A percentile compares a stretch with the other conserved stretches of the same genome.
Evolutionary conservation across 1,139 yeast genomes (phyloP).

Genomic region (Yamadazyma conglobata): DNA sequence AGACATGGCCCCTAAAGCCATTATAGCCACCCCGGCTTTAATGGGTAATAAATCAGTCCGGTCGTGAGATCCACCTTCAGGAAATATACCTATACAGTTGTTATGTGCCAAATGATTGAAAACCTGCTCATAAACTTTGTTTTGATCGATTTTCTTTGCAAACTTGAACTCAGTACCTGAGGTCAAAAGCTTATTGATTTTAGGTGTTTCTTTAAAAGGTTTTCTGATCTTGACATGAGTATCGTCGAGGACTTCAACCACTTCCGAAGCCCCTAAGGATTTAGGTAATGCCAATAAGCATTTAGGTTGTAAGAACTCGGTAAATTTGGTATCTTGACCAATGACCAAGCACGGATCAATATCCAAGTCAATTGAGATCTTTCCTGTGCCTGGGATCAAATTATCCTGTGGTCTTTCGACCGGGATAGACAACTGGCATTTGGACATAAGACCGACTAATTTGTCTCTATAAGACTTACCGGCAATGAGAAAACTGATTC

Average conservation of each 20-base stretch:
- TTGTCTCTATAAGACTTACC: conserved; percentile 67
- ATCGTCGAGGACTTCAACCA: conserved; percentile 67
- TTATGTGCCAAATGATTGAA: conserved; percentile 78
- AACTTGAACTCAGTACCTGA: conserved; percentile 63
- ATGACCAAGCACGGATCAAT: conserved; percentile 44
- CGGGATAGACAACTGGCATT: conserved; percentile 78
- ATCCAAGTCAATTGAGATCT: conserved; percentile 49
- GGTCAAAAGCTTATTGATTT: conserved; percentile 38
- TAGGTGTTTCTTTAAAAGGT: conserved; percentile 59
- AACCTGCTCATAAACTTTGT: conserved; percentile 74
- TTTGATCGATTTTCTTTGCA: conserved; percentile 84
- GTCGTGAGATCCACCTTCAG: conserved; percentile 69
- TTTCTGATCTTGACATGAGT: conserved; percentile 67
- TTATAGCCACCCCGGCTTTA: conserved; percentile 48
- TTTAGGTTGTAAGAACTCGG: conserved; percentile 58
- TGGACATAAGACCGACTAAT: conserved; percentile 73
- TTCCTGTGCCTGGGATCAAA: conserved; percentile 59
- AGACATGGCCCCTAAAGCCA: conserved; percentile 42
- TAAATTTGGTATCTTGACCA: conserved; percentile 71
- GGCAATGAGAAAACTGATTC: conserved; percentile 77
- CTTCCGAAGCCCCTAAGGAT: conserved; percentile 74
- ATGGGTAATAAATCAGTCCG: conserved; percentile 39
- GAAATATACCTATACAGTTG: conserved; percentile 90
- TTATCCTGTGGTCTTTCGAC: conserved; percentile 91
- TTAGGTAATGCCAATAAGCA: conserved; percentile 79